Base-by-base conservation (phyloP, 768 basidiomycete genomes). In the Tricholoma sp. region DNA sequence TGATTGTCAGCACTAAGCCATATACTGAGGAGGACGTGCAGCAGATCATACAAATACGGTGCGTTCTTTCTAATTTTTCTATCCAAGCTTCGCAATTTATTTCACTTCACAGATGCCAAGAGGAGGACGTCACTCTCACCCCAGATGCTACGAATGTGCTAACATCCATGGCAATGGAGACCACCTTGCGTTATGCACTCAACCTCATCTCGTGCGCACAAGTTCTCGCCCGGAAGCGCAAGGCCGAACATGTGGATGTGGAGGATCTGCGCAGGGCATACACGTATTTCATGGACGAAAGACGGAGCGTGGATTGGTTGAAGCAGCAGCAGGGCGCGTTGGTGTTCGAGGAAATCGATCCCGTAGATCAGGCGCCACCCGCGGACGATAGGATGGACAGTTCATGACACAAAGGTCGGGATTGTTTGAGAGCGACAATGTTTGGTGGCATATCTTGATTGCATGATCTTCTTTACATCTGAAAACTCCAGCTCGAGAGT, bases 131-230 rank as follows among this genome's bases (percentile, higher is more conserved):
- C 12, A 82, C 84, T 31, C 78, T 99, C 28, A 80, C 86, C 1
- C 65, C 80, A 1, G 86, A 87, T 17, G 93, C 94, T 1, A 69
- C 83, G 41, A 79, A 80, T 32, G 86, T 94, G n/a, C 76, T 99
- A 33, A 90, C 93, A 2, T 81, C 85, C 2, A 96, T 99, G 84
- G 94, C 93, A 1, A 72, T 77, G 59, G 84, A 93, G 60, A 95
- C 96, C 6, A 97, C 94, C 0, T 77, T 98, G 39, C 88, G 96
- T 55, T 98, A 97, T 66, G 90, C 93, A 0, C 82, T 98, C 44
- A 96, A 98, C 73, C 76, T 98, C 55, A 98, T 99, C 60, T 94
- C 95, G 1, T 94, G 93, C 49, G 91, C 90, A 0, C 86, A 91
- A 61, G 83, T 97, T 45, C 76, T 96, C 15, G 90, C 96, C 6